phyloP scores from a whole-genome alignment of 257 asterid species.

The Solanum clarkiae region DNA sequence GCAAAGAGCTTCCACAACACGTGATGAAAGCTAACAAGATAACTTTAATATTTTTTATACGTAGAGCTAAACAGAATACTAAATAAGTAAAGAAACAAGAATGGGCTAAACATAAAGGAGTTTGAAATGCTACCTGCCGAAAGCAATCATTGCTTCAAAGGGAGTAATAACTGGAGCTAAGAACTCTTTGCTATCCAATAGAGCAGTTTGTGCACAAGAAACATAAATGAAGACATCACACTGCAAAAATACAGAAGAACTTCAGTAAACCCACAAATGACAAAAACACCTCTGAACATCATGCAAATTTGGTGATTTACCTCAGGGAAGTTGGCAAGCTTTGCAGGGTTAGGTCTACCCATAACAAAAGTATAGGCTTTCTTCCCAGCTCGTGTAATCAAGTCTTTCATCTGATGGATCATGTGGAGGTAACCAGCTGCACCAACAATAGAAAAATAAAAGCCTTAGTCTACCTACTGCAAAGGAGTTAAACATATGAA shows the following conservation, averaged over 20 bases:
- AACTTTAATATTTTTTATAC: constrained; percentile 13
- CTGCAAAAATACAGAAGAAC: constrained; percentile 27
- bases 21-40: not conserved
- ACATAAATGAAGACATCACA: constrained; percentile 77
- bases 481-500: not conserved
- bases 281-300: not conserved
- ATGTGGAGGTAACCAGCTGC: constrained; percentile 91
- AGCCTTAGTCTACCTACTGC: not conserved
- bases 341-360: constrained; percentile 97
- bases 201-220: constrained; percentile 90
- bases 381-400: constrained; percentile 74
- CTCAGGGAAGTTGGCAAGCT: constrained; percentile 97
- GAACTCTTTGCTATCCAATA: constrained; percentile 91
- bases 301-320: constrained; percentile 16
- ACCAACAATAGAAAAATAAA: constrained; percentile 3
- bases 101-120: not conserved
- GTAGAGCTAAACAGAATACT: not conserved
- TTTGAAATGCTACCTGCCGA: constrained; percentile 41
- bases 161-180: constrained; percentile 96
- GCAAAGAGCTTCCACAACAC: not conserved
- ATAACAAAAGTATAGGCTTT: constrained; percentile 84
- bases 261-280: constrained; percentile 1
- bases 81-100: not conserved
- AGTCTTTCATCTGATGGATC: constrained; percentile 77
- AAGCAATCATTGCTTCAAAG: constrained; percentile 88